Percentiles rank a stretch among this genome's conserved stretches.
phyloP scores from a whole-genome alignment of 257 asterid species.

The Solanum commersonii region DNA sequence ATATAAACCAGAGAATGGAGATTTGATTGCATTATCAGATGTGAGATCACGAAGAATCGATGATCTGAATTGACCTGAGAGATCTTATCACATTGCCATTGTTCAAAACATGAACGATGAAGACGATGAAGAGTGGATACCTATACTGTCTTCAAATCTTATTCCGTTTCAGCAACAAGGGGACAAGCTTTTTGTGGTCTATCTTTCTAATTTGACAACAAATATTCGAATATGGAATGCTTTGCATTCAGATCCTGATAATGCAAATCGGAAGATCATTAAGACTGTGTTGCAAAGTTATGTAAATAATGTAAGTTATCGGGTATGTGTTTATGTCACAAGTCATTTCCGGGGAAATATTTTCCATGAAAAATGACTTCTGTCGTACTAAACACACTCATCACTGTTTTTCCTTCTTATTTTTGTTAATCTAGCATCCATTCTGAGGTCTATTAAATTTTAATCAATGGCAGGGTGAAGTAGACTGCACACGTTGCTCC shows the following conservation, averaged over 20 bases:
- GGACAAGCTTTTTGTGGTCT: conserved; percentile 19
- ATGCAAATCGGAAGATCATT: conserved; percentile 13
- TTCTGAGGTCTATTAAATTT: not conserved
- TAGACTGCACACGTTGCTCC: conserved; percentile 13
- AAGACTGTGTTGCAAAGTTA: conserved; percentile 7
- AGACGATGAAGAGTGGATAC: not conserved
- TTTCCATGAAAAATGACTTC: not conserved
- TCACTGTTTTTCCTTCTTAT: not conserved
- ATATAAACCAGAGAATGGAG: conserved; percentile 29
- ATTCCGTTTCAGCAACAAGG: not conserved
- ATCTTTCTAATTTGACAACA: conserved; percentile 36
- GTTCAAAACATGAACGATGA: not conserved
- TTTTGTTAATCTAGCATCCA: not conserved
- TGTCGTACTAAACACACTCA: not conserved
- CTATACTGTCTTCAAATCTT: conserved; percentile 15
- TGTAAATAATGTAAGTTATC: conserved; percentile 11
- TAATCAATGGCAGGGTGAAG: conserved; percentile 11
- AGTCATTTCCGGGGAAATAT: not conserved
- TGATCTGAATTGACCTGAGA: conserved; percentile 19
- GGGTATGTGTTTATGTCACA: not conserved
- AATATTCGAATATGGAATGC: conserved; percentile 44
- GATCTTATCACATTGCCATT: conserved; percentile 20
- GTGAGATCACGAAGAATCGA: conserved; percentile 26
- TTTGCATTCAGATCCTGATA: conserved; percentile 10
- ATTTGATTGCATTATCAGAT: conserved; percentile 25